phyloP scores from a whole-genome alignment of 306 rosid genomes.

The Adenanthera pavonina region DNA sequence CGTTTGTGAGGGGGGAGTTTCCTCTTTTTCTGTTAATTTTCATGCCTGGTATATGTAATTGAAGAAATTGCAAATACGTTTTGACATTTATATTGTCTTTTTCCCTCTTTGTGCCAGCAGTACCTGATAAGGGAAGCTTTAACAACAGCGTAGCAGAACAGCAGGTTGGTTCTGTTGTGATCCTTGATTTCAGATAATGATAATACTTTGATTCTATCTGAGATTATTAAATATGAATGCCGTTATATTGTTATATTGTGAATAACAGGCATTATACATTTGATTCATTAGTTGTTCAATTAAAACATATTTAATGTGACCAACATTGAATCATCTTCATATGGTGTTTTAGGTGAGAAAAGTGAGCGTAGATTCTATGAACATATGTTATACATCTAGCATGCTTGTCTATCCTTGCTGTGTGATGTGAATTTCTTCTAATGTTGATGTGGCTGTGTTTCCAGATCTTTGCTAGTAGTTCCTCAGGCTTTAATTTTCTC shows the following conservation, averaged over 20 bases:
- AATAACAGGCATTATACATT: neutral
- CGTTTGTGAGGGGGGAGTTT: neutral
- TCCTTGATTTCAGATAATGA: conserved; percentile 19
- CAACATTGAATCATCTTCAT: neutral
- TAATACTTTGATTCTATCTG: conserved; percentile 24
- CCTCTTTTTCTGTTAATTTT: neutral
- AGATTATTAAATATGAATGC: conserved; percentile 21
- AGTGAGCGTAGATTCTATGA: neutral
- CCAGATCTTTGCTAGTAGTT: conserved; percentile 31
- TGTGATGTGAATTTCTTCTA: conserved; percentile 6
- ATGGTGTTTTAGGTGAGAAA: neutral
- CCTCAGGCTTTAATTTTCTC: conserved; percentile 19
- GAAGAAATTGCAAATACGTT: conserved; percentile 10
- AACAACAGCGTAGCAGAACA: conserved; percentile 98
- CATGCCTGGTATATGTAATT: conserved; percentile 3
- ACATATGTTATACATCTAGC: neutral
- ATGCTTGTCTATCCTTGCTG: neutral
- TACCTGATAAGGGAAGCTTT: conserved; percentile 84
- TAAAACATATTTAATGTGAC: neutral
- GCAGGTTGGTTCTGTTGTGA: conserved; percentile 67
- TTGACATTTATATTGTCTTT: conserved; percentile 28
- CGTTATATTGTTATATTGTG: conserved; percentile 1
- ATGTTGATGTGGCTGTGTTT: conserved; percentile 20
- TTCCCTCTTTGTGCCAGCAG: conserved; percentile 49
- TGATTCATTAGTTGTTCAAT: neutral